These are phyloP conservation scores for Dryas integrifolia DNA, from an alignment of 331 rosid genomes.

Conservation along the genomic window DNA sequence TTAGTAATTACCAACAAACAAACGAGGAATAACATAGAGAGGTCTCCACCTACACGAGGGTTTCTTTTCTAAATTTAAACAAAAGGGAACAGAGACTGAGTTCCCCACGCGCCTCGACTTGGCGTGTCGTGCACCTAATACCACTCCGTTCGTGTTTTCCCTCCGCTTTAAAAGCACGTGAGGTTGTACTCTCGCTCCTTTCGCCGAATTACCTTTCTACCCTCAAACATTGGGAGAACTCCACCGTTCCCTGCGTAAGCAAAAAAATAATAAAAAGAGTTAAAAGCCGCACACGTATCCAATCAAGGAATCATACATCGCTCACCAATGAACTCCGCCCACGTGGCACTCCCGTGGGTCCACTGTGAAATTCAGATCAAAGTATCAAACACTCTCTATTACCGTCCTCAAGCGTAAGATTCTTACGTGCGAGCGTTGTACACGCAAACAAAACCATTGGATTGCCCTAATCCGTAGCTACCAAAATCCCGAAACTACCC, in stretches of 20 bases:
- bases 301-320: not conserved
- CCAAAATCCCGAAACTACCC: not conserved
- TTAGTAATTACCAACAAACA: slow-evolving; percentile 1
- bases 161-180: slow-evolving; percentile 17
- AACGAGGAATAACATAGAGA: not conserved
- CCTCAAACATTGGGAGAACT: not conserved
- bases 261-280: not conserved
- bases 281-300: not conserved
- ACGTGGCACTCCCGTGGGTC: not conserved
- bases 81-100: not conserved
- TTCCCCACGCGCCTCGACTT: not conserved
- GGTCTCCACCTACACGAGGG: not conserved
- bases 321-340: not conserved
- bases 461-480: not conserved
- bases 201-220: not conserved
- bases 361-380: not conserved
- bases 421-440: slow-evolving; percentile 29
- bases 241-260: not conserved
- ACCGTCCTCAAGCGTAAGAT: not conserved
- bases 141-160: not conserved
- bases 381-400: not conserved
- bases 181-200: not conserved
- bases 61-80: not conserved
- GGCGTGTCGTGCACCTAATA: not conserved
- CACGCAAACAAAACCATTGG: slow-evolving; percentile 3